A percentile compares a stretch with the other conserved stretches of the same genome.
These are phyloP conservation scores for Fusarium pilosicola DNA, from an alignment of 2,329 filamentous ascomycete genomes.

Conservation along the genomic window DNA sequence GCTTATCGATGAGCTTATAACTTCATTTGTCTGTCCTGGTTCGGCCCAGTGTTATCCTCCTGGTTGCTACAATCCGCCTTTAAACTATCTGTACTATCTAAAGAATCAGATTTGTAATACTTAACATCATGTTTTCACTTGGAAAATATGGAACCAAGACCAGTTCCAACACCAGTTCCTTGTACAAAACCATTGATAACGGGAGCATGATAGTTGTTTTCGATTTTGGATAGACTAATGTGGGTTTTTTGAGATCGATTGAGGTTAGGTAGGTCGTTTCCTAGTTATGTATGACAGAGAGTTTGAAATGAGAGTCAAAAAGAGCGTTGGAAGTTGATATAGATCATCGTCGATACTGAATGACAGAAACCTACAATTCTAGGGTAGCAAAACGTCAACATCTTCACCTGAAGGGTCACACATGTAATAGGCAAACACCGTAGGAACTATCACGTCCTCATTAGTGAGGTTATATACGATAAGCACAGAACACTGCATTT, in stretches of 20 bases:
- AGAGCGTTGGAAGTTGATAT: background rate
- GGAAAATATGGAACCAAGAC: background rate
- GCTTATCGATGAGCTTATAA: no score
- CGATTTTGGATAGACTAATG: rapidly evolving
- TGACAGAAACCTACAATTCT: background rate
- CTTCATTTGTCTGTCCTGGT: no score
- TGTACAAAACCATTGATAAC: no score
- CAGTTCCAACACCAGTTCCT: no score
- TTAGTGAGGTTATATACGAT: background rate
- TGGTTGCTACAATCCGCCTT: background rate
- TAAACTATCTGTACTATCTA: background rate
- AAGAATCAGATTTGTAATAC: background rate
- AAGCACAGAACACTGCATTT: background rate
- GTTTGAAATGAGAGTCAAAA: no score
- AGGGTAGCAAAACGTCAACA: background rate
- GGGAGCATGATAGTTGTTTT: background rate
- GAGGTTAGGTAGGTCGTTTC: background rate
- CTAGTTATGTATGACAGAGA: background rate
- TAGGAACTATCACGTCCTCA: background rate
- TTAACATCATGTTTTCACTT: background rate
- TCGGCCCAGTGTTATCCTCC: background rate
- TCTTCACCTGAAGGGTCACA: background rate
- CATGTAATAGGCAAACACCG: background rate
- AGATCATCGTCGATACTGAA: background rate
- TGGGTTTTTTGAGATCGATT: background rate